Evolutionary conservation across 2,329 filamentous ascomycete genomes (phyloP), one percentile per base, ranked within the genome.

Genomic region (Venturia oleaginea): DNA sequence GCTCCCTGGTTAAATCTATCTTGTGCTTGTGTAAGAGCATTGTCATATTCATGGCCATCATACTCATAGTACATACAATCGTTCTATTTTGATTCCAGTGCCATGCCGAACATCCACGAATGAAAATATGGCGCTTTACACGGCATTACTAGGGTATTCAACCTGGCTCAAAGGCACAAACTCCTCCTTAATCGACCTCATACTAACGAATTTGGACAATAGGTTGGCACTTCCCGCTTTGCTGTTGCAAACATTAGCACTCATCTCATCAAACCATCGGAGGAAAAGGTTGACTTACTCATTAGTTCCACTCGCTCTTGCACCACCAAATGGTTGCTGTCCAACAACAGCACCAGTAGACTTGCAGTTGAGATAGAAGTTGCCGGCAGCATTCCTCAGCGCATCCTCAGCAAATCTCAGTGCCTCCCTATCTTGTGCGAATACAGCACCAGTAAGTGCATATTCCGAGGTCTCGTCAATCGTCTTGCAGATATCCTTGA

Each of bases 341-440:
- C 77, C 79, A 42, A 81, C 79, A 30, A 79, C 77, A 7, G 77
- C 75, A 61, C 79, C 82, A 2, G 82, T 84, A 66, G 79, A 87
- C 83, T 92, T 92, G 80, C 87, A 89, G 79, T 92, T 93, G 77
- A 93, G 82, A 78, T 93, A 93, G 74, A 92, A 92, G 79, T 93
- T 93, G 51, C 90, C 90, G 0, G 90, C 89, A 0, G 87, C 79
- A 72, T 92, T 86, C 68, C 88, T 81, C 63, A 93, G 80, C 66
- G 81, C 83, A 69, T 91, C 84, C 75, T 92, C 89, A 0, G 89
- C 90, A 64, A 81, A 81, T 30, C 86, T 82, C 66, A 92, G 78
- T 17, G 82, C 86, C 59, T 81, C 76, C 48, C 90, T 80, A 75
- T 92, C 88, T 64, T 81, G 76, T 11, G 90, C 88, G 74, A 93